Evolutionary conservation across 192 early-diverging fungal genomes (phyloP).

Genomic region (Linnemannia elongata): DNA sequence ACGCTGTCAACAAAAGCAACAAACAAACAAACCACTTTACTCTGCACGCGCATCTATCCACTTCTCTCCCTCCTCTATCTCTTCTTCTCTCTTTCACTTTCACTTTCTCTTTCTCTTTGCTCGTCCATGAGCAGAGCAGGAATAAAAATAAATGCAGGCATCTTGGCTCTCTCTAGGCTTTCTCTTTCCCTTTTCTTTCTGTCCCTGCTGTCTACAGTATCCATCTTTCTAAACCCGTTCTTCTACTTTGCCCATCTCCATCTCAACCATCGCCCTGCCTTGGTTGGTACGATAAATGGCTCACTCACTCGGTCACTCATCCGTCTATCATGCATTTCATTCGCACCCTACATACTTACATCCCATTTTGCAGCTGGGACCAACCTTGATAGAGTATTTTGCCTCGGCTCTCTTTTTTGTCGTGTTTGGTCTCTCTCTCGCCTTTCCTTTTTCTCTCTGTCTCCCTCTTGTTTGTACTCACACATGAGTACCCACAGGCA

Average conservation of each 20-base stretch:
- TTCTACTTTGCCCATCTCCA: background rate
- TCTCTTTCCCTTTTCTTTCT: no score
- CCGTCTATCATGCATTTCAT: no score
- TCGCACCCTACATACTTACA: no score
- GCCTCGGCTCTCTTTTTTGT: background rate
- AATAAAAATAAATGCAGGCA: background rate
- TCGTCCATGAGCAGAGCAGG: background rate
- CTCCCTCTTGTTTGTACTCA: conserved; percentile 2
- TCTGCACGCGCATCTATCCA: background rate
- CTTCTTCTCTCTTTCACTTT: no score
- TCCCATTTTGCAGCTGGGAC: background rate
- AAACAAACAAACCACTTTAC: background rate
- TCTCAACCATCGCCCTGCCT: no score
- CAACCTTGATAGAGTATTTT: background rate
- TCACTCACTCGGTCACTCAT: no score
- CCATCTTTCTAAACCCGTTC: background rate
- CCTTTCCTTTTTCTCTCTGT: background rate
- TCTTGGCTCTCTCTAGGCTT: background rate
- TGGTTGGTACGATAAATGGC: no score
- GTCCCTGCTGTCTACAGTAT: no score
- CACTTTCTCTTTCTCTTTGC: no score
- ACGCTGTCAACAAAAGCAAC: no score
- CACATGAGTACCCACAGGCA: background rate
- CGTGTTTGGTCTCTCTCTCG: background rate
- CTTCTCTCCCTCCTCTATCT: background rate